These are phyloP conservation scores for Prosopis cineraria DNA, from an alignment of 306 rosid genomes.

Conservation along the genomic window DNA sequence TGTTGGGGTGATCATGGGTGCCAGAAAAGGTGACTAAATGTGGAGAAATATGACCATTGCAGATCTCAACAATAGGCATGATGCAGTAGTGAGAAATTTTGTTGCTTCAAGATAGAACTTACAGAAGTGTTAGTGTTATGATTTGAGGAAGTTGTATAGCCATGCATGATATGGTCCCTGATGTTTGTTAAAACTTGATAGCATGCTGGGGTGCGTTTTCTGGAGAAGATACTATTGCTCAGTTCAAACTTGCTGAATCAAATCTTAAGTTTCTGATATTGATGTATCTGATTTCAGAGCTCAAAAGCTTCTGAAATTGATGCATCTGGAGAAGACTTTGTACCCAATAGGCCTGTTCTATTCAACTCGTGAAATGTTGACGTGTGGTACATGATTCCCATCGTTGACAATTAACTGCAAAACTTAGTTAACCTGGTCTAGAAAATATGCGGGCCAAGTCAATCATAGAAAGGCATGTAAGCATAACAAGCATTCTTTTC, in stretches of 20 bases:
- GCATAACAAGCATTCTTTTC: neutral
- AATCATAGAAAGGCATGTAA: neutral
- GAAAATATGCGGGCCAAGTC: neutral
- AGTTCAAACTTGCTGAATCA: constrained; percentile 16
- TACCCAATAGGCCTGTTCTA: neutral
- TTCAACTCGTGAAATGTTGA: constrained; percentile 12
- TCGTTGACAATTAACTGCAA: neutral
- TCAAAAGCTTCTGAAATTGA: neutral
- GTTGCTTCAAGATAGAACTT: constrained; percentile 1
- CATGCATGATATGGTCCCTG: neutral
- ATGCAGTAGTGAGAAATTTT: neutral
- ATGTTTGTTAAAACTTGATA: neutral
- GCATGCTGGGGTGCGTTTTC: constrained; percentile 14
- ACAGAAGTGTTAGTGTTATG: neutral
- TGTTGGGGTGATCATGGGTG: neutral
- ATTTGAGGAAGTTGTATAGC: neutral
- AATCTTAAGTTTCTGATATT: neutral
- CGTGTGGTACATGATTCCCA: neutral
- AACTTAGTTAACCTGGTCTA: neutral
- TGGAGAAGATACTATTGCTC: neutral
- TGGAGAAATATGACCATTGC: neutral
- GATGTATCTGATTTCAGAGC: constrained; percentile 7
- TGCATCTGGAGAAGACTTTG: neutral
- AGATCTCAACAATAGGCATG: neutral
- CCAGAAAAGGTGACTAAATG: neutral